Evolutionary conservation across 345 rosid genomes (phyloP).

Genomic region (Cochlearia excelsa): DNA sequence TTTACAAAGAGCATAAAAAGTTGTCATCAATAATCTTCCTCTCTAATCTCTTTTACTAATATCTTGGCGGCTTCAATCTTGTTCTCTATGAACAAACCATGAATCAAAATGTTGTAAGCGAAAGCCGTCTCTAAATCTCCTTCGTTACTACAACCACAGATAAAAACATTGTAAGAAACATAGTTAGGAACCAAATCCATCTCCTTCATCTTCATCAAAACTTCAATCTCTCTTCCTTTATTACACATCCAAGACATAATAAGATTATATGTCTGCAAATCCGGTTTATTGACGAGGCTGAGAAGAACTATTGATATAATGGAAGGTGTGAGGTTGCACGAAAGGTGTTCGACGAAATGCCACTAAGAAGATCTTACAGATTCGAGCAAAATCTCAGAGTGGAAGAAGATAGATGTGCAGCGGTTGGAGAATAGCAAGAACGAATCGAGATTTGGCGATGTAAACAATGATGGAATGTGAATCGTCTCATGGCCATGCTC

Average conservation of each 20-base stretch:
- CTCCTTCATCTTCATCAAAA: conserved; percentile 60
- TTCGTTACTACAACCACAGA: conserved; percentile 66
- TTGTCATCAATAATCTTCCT: no score
- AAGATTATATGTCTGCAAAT: conserved; percentile 71
- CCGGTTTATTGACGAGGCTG: conserved; percentile 51
- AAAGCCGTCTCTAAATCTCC: conserved; percentile 67
- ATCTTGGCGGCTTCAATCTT: conserved; percentile 58
- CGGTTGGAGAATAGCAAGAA: conserved; percentile 50
- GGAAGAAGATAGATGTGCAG: no score
- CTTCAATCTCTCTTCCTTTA: conserved; percentile 55
- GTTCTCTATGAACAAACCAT: conserved; percentile 70
- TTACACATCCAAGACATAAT: conserved; percentile 76
- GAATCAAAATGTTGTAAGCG: conserved; percentile 68
- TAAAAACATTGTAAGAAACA: conserved; percentile 73
- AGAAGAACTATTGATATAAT: conserved; percentile 46
- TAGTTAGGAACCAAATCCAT: conserved; percentile 63
- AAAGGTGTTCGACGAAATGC: conserved; percentile 50
- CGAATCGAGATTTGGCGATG: conserved; percentile 34
- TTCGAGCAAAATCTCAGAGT: no score
- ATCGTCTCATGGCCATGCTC: conserved; percentile 20
- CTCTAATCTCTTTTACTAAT: conserved; percentile 63
- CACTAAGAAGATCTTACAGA: no score
- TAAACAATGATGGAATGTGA: background rate
- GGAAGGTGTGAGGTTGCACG: conserved; percentile 42
- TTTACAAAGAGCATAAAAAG: no score